A percentile compares a stretch with the other conserved stretches of the same genome.
Conservation (phyloP, 352 stramenopile genomes). For the Globisporangium nagaii region DNA sequence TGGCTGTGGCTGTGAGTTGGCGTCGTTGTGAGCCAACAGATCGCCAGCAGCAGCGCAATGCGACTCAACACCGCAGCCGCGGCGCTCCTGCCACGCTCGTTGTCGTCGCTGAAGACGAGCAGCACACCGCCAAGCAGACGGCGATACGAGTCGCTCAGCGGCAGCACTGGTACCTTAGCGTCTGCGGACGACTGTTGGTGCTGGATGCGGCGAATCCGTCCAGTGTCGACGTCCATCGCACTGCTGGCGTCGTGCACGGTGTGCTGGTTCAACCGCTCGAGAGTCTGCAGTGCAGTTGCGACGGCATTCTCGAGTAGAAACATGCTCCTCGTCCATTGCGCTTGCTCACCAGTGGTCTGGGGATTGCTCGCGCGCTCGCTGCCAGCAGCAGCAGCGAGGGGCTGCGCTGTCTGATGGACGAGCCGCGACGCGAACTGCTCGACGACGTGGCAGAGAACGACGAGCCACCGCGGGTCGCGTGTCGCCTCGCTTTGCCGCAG, state of each 20-base stretch:
- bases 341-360: not conserved
- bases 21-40: not conserved
- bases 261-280: not conserved
- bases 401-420: too few relatives aligned
- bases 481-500: not conserved
- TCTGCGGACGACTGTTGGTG: not conserved
- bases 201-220: not conserved
- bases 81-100: not conserved
- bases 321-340: not conserved
- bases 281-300: not conserved
- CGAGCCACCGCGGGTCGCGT: constrained; percentile 7
- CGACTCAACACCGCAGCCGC: constrained; percentile 6
- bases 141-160: not conserved
- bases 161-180: not conserved
- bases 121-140: not conserved
- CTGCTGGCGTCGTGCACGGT: not conserved
- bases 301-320: constrained; percentile 10
- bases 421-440: not conserved
- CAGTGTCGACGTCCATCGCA: not conserved
- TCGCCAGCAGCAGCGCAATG: constrained; percentile 3
- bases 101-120: not conserved
- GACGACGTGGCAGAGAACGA: constrained; percentile 5
- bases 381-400: not conserved
- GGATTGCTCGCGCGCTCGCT: not conserved
- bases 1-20: too few relatives aligned